These are phyloP conservation scores for Apiotrichum laibachii DNA, from an alignment of 1,284 basidiomycete genomes.

Conservation along the genomic window DNA sequence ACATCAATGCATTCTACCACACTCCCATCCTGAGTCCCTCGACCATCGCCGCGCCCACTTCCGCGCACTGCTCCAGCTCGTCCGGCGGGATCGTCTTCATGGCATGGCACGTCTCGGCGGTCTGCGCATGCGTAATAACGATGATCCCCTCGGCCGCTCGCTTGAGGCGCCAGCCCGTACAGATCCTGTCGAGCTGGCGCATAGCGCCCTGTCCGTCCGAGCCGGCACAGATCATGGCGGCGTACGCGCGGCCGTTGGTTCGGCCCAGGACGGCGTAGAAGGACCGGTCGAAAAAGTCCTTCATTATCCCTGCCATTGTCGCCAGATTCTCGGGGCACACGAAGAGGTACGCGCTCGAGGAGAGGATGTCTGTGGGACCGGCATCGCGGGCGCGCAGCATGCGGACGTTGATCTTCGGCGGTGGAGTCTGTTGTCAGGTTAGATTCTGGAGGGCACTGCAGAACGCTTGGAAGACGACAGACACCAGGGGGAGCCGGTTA, in stretches of 20 bases:
- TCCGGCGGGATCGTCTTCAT: conserved; percentile 9
- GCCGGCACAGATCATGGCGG: conserved; percentile 20
- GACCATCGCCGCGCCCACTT: conserved; percentile 16
- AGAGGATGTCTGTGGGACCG: conserved; percentile 15
- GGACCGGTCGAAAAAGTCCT: conserved; percentile 20
- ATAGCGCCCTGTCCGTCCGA: conserved; percentile 16
- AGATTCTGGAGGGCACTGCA: not conserved
- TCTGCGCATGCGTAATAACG: conserved; percentile 17
- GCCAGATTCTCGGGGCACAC: conserved; percentile 24
- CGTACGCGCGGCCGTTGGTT: conserved; percentile 20
- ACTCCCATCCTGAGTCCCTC: conserved; percentile 19
- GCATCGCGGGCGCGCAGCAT: conserved; percentile 10
- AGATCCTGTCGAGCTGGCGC: conserved; percentile 19
- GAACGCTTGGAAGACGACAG: too few relatives aligned
- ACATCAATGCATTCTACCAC: conserved; percentile 2
- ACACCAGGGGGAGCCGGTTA: too few relatives aligned
- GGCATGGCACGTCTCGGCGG: conserved; percentile 13
- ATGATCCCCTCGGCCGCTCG: conserved; percentile 15
- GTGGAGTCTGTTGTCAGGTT: not conserved
- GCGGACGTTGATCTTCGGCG: not conserved
- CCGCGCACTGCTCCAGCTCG: conserved; percentile 12
- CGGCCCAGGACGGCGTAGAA: conserved; percentile 17
- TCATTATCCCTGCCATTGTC: conserved; percentile 15
- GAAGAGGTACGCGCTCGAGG: conserved; percentile 15
- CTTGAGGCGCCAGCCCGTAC: conserved; percentile 19